phyloP scores from a whole-genome alignment of 257 asterid genomes.

The Ophiorrhiza pumila region DNA sequence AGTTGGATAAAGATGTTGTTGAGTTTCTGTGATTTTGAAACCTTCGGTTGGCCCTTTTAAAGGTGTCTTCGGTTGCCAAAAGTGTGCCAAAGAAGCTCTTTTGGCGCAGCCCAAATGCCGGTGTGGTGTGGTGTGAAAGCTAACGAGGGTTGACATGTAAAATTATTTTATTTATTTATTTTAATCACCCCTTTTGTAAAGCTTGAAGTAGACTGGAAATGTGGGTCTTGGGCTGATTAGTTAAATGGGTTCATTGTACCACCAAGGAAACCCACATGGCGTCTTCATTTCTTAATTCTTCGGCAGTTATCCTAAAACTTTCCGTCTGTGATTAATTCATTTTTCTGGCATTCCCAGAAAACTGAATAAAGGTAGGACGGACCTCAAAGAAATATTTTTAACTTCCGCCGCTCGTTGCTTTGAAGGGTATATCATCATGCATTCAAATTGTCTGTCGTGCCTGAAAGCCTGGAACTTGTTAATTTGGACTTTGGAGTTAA shows the following conservation, averaged over 20 bases:
- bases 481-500: too few relatives aligned
- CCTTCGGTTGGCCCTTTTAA: conserved; percentile 5
- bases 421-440: too few relatives aligned
- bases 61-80: conserved; percentile 14
- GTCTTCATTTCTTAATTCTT: background rate
- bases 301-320: background rate
- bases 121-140: conserved; percentile 41
- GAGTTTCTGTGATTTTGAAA: too few relatives aligned
- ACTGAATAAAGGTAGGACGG: too few relatives aligned
- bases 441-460: background rate
- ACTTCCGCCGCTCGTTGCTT: too few relatives aligned
- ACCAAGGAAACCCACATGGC: conserved; percentile 10
- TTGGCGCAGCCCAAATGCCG: conserved; percentile 13
- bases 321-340: background rate
- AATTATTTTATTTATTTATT: too few relatives aligned
- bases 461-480: background rate
- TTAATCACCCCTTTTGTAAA: background rate
- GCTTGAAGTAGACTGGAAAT: background rate
- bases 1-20: too few relatives aligned
- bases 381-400: too few relatives aligned
- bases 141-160: conserved; percentile 20
- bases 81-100: conserved; percentile 33
- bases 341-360: background rate
- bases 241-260: background rate
- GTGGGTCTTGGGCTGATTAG: background rate